phyloP scores from a whole-genome alignment of 805 yeast genomes.

The Wickerhamiella galacta region DNA sequence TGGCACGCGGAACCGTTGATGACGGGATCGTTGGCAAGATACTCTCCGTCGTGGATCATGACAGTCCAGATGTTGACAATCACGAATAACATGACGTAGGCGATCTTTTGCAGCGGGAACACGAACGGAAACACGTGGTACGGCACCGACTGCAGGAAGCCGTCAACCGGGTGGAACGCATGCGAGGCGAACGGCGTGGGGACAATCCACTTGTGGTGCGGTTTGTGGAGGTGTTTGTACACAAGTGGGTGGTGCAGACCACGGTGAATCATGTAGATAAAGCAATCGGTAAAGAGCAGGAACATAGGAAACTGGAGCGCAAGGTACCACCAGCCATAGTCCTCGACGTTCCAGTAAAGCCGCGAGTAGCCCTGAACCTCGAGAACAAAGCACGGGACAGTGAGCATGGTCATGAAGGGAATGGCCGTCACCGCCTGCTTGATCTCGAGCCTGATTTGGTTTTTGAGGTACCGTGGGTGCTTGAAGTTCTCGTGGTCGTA shows the following conservation, averaged over 20 bases:
- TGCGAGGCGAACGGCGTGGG: conserved; percentile 97
- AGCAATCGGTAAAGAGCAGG: conserved; percentile 84
- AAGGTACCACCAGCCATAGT: conserved; percentile 46
- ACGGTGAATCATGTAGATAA: conserved; percentile 82
- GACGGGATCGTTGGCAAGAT: conserved; percentile 79
- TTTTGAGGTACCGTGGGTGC: conserved; percentile 90
- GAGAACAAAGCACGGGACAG: conserved; percentile 76
- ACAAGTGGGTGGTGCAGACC: conserved; percentile 84
- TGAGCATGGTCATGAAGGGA: conserved; percentile 74
- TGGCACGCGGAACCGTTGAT: conserved; percentile 98
- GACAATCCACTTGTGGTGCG: conserved; percentile 98
- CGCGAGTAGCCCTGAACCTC: conserved; percentile 75
- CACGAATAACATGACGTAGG: conserved; percentile 66
- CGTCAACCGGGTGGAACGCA: conserved; percentile 97
- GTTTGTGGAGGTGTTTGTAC: conserved; percentile 80
- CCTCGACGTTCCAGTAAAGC: conserved; percentile 50
- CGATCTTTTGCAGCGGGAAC: conserved; percentile 80
- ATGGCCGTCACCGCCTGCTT: conserved; percentile 63
- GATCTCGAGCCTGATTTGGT: conserved; percentile 78
- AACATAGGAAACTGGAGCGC: conserved; percentile 56
- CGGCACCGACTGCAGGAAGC: conserved; percentile 82
- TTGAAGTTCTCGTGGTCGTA: conserved; percentile 83
- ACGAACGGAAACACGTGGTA: conserved; percentile 84
- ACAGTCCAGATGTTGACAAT: conserved; percentile 97
- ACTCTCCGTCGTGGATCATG: conserved; percentile 96